Conservation (phyloP, 768 basidiomycete species). For the Mrakia frigida region DNA sequence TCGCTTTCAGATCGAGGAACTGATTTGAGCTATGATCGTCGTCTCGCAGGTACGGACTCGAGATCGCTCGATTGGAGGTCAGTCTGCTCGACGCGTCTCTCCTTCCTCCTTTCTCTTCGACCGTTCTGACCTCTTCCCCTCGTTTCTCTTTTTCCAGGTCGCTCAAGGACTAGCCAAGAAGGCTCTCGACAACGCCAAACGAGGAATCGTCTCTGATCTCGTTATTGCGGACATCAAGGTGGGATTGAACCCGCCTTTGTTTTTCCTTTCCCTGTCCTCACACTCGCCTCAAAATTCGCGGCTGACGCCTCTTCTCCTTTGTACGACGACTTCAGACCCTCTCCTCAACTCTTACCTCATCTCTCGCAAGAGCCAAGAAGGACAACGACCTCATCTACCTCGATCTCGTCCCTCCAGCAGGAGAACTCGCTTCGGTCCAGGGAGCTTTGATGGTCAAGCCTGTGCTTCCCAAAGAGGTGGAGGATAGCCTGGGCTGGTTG, state of each 20-base stretch:
- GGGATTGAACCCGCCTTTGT: too few species aligned
- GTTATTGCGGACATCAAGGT: constrained; percentile 76
- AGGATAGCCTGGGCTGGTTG: constrained; percentile 44
- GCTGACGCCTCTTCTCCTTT: neutral
- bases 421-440: constrained; percentile 60
- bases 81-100: neutral
- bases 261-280: too few species aligned
- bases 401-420: constrained; percentile 68
- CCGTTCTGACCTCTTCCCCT: neutral
- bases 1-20: too few species aligned
- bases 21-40: neutral
- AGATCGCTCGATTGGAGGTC: constrained; percentile 63
- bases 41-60: constrained; percentile 56
- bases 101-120: neutral
- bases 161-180: constrained; percentile 65
- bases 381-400: constrained; percentile 98
- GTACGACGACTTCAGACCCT: constrained; percentile 61
- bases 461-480: constrained; percentile 49
- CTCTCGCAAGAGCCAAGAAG: constrained; percentile 65
- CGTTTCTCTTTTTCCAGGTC: constrained; percentile 42
- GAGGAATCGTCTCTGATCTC: constrained; percentile 56
- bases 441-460: constrained; percentile 64
- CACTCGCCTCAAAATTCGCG: neutral
- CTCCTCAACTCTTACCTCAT: constrained; percentile 62
- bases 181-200: constrained; percentile 63